These are phyloP conservation scores for Melanogaster broomeanus DNA, from an alignment of 768 basidiomycete genomes.

Conservation along the genomic window DNA sequence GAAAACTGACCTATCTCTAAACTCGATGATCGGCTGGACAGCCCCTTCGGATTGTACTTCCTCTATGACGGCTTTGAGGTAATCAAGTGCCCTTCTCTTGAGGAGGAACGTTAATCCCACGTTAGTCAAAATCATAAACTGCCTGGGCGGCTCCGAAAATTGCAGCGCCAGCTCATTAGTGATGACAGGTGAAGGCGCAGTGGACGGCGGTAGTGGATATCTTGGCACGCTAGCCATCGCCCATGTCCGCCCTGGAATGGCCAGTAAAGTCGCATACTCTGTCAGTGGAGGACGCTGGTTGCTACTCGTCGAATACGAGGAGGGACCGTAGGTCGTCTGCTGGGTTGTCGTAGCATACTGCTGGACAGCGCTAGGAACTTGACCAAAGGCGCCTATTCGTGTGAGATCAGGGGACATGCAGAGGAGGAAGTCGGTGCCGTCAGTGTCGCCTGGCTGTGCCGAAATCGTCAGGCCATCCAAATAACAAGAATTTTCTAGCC, in stretches of 20 bases:
- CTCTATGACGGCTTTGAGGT: conserved; percentile 79
- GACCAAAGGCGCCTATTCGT: conserved; percentile 68
- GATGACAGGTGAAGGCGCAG: conserved; percentile 49
- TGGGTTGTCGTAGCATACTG: conserved; percentile 38
- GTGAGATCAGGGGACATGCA: conserved; percentile 78
- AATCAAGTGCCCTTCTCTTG: conserved; percentile 84
- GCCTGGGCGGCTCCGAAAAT: conserved; percentile 68
- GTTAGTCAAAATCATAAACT: conserved; percentile 89
- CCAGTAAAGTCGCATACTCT: conserved; percentile 76
- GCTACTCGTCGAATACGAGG: conserved; percentile 41
- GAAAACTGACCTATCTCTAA: conserved; percentile 68
- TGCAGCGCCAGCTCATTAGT: conserved; percentile 85
- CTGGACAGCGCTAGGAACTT: conserved; percentile 48
- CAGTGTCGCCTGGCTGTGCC: conserved; percentile 73
- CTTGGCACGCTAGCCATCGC: conserved; percentile 65
- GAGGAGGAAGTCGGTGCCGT: conserved; percentile 72
- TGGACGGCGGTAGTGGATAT: conserved; percentile 32
- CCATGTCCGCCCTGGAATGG: conserved; percentile 84
- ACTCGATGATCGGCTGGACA: conserved; percentile 78
- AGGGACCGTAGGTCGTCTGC: conserved; percentile 38
- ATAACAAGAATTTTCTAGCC: conserved; percentile 65
- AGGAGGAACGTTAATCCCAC: conserved; percentile 79
- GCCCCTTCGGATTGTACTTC: conserved; percentile 76
- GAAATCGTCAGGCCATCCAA: conserved; percentile 66
- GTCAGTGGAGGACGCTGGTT: conserved; percentile 63